Percentiles rank a stretch among this genome's conserved stretches.
Evolutionary conservation across 2,329 filamentous ascomycete genomes (phyloP).

Genomic region (Acephala macrosclerotiorum): DNA sequence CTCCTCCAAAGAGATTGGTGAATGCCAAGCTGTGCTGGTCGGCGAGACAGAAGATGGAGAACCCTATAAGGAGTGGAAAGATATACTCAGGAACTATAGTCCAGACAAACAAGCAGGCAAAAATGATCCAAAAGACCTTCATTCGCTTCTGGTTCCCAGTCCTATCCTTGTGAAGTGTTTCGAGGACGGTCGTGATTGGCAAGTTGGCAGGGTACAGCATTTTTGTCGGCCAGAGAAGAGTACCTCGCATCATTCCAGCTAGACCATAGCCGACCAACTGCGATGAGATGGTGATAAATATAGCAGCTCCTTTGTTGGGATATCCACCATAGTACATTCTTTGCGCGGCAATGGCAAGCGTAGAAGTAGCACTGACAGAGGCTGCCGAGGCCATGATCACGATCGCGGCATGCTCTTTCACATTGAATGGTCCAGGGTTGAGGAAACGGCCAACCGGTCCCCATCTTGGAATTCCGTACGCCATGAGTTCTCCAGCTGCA

Average conservation of each 20-base stretch:
- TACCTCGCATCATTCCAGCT: conserved; percentile 63
- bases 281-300: conserved; percentile 65
- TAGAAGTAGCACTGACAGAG: conserved; percentile 73
- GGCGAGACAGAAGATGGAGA: conserved; percentile 16
- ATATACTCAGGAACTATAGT: conserved; percentile 51
- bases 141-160: conserved; percentile 47
- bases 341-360: conserved; percentile 73
- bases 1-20: conserved; percentile 16
- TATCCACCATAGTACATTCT: conserved; percentile 64
- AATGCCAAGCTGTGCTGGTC: conserved; percentile 13
- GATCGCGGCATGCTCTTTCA: conserved; percentile 73
- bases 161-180: conserved; percentile 47
- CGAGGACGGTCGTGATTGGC: conserved; percentile 56
- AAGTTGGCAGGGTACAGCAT: conserved; percentile 70
- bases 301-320: conserved; percentile 67
- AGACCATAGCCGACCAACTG: conserved; percentile 68
- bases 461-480: conserved; percentile 45
- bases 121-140: conserved; percentile 51
- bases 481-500: conserved; percentile 48
- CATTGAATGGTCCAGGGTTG: conserved; percentile 72
- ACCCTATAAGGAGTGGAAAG: conserved; percentile 30
- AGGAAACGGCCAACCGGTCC: conserved; percentile 50
- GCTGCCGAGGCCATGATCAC: conserved; percentile 64
- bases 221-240: conserved; percentile 62
- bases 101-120: conserved; percentile 52